Conservation (phyloP, 306 rosid genomes). For the Prunus mira region DNA sequence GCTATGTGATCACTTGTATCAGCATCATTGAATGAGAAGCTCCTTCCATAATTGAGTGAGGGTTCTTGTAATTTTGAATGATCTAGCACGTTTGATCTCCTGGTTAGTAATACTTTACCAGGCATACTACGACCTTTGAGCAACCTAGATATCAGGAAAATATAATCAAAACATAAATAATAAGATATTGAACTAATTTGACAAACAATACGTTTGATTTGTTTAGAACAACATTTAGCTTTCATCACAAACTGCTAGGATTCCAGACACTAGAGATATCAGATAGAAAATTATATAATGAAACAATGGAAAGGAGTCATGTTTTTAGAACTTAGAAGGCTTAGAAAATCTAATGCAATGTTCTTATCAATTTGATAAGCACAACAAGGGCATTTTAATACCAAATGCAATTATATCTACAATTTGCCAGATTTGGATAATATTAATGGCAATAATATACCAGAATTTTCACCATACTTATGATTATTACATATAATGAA, state of each 20-base stretch:
- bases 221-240: neutral
- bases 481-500: neutral
- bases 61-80: constrained; percentile 35
- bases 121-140: constrained; percentile 95
- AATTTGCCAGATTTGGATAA: neutral
- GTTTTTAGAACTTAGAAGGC: neutral
- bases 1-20: constrained; percentile 55
- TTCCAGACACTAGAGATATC: neutral
- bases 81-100: constrained; percentile 48
- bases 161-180: neutral
- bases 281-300: neutral
- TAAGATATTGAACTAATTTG: neutral
- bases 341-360: neutral
- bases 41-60: constrained; percentile 52
- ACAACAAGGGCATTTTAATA: neutral
- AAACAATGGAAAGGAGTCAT: neutral
- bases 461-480: neutral
- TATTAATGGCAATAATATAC: neutral
- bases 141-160: constrained; percentile 46
- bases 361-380: neutral
- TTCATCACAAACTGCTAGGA: neutral
- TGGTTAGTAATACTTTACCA: constrained; percentile 77
- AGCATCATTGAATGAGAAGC: constrained; percentile 53
- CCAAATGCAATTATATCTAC: neutral
- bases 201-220: neutral